Base-by-base conservation (phyloP, 106 monocot species). In the Dioscorea zingiberensis region DNA sequence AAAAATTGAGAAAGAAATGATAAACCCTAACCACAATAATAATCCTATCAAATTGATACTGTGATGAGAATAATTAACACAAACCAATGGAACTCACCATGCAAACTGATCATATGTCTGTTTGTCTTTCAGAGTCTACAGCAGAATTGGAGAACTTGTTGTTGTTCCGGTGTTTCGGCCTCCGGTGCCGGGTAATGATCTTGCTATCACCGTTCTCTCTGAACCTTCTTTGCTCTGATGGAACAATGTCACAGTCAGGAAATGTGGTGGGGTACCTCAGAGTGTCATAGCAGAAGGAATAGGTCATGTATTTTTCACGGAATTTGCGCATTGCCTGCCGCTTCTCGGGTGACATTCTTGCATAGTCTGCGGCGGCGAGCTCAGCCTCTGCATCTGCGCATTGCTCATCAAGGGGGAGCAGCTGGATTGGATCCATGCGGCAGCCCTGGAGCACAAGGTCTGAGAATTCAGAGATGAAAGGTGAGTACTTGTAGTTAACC, bases 401-500 rank as follows among this genome's bases (percentile, higher is more conserved):
- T 72, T 62, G 48, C 22, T 38, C 38, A 10, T 38, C 38, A 10
- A 38, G 9, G 10, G 38, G 38, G 38, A 38, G 38, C 4, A 8
- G 71, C 12, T 64, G 53, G 19, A 74, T 63, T 64, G 77, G 44
- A 24, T 82, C 85, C 22, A 65, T 22, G 13, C 71, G 74, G 72
- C 90, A 85, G 17, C 85, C 93, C 13, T 66, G 32, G 48, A 93
- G 78, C 60, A 73, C 74, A 22, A 93, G 85, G 70, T 85, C 65
- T 12, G 77, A 60, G 82, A 91, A 95, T 6, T 87, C 82, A 10
- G 91, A 73, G 11, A 71, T 76, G 71, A 91, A 95, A 17, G 94
- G 94, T 2, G 77, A 78, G 69, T 81, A 91, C 38, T 77, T 70
- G 78, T 95, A 95, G 73, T 88, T 72, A 23, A 87, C 77, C 60